These are phyloP conservation scores for Leccinum fallax DNA, from an alignment of 1,284 basidiomycete species.

Conservation along the genomic window DNA sequence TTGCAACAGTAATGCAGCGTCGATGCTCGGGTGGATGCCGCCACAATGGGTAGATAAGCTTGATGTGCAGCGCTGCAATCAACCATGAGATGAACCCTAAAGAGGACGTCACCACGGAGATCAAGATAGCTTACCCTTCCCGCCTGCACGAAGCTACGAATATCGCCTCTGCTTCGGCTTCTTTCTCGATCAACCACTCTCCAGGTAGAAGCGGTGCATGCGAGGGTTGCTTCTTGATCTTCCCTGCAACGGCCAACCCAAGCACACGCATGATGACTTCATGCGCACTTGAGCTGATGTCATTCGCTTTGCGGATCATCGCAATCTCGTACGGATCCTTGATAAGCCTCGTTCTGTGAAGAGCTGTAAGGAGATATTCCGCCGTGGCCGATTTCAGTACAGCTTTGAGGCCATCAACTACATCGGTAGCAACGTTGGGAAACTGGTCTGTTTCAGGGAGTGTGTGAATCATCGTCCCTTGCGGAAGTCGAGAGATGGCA, in stretches of 20 bases:
- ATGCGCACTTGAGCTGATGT: constrained; percentile 85
- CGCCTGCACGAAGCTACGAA: constrained; percentile 87
- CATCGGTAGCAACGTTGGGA: constrained; percentile 45
- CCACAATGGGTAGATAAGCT: constrained; percentile 90
- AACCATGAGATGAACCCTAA: constrained; percentile 7
- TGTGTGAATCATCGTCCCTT: constrained; percentile 61
- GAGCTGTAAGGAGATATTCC: constrained; percentile 67
- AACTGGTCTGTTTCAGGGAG: constrained; percentile 64
- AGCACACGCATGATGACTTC: constrained; percentile 90
- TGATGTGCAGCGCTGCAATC: constrained; percentile 71
- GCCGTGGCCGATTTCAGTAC: constrained; percentile 44
- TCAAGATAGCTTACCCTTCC: constrained; percentile 62
- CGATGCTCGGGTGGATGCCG: constrained; percentile 79
- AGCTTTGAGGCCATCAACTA: constrained; percentile 27
- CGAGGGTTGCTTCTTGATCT: constrained; percentile 43
- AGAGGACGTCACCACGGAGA: not conserved
- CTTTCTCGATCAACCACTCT: constrained; percentile 87
- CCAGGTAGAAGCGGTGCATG: constrained; percentile 59
- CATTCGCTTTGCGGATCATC: constrained; percentile 75
- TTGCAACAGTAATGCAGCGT: constrained; percentile 92
- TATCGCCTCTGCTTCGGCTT: constrained; percentile 88
- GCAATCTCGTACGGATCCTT: constrained; percentile 78
- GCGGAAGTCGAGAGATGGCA: constrained; percentile 55
- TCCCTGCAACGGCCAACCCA: constrained; percentile 66
- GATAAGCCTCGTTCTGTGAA: constrained; percentile 76